phyloP scores from a whole-genome alignment of 768 basidiomycete species.

The Obba rivulosa region DNA sequence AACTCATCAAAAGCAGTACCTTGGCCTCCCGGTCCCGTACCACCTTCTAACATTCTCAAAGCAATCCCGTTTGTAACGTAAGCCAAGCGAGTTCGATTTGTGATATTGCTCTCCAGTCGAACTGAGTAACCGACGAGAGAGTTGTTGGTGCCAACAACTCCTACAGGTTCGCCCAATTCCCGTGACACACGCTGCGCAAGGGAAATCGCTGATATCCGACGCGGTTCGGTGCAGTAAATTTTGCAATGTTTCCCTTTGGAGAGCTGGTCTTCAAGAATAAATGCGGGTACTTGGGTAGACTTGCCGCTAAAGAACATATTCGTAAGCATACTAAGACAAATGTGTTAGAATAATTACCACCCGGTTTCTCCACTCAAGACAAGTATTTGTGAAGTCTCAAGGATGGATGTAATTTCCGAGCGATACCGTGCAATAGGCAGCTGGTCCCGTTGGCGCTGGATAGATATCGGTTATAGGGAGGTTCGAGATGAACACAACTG shows the following conservation, averaged over 20 bases:
- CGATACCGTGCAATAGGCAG: constrained; percentile 88
- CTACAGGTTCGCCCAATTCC: constrained; percentile 84
- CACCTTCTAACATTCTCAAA: constrained; percentile 91
- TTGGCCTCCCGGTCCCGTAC: constrained; percentile 60
- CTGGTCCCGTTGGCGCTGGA: constrained; percentile 63
- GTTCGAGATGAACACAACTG: background rate
- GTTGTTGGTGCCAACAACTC: constrained; percentile 65
- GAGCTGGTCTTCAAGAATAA: constrained; percentile 88
- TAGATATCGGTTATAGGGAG: no score
- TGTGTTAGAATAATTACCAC: constrained; percentile 41
- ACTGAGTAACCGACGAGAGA: constrained; percentile 95
- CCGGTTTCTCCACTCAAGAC: constrained; percentile 85
- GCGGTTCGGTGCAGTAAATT: constrained; percentile 92
- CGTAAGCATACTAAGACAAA: constrained; percentile 27
- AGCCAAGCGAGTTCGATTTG: constrained; percentile 69
- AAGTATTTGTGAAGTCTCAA: constrained; percentile 76
- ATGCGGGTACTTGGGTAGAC: constrained; percentile 92
- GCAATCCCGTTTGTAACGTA: constrained; percentile 96
- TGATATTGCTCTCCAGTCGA: constrained; percentile 82
- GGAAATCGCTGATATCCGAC: constrained; percentile 93
- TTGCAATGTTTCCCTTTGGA: constrained; percentile 78
- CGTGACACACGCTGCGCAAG: constrained; percentile 91
- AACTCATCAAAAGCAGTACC: constrained; percentile 90
- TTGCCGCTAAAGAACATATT: constrained; percentile 62
- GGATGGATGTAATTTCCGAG: constrained; percentile 57